Conservation (phyloP, 331 rosid species). For the Quercus tomentella region DNA sequence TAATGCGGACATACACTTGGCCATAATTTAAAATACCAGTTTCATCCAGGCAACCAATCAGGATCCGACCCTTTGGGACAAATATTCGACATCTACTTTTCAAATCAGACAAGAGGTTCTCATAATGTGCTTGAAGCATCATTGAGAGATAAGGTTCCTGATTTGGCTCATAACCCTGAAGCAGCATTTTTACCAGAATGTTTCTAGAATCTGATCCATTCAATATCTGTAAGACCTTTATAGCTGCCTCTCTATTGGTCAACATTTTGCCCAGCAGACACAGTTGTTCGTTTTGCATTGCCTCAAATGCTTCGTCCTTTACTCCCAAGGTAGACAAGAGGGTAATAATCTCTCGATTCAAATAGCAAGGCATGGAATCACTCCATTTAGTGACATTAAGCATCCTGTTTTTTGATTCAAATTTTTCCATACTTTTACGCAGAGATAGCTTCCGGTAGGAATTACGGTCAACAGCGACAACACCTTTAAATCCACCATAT, state of each 20-base stretch:
- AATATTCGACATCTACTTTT: slow-evolving; percentile 74
- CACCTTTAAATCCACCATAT: slow-evolving; percentile 95
- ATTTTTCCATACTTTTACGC: slow-evolving; percentile 85
- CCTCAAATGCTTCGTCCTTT: slow-evolving; percentile 68
- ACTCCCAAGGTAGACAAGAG: slow-evolving; percentile 80
- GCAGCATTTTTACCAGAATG: slow-evolving; percentile 77
- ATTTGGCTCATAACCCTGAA: slow-evolving; percentile 71
- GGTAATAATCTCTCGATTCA: slow-evolving; percentile 81
- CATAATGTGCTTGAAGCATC: slow-evolving; percentile 82
- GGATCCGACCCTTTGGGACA: slow-evolving; percentile 75
- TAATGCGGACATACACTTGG: slow-evolving; percentile 66
- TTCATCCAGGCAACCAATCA: slow-evolving; percentile 93
- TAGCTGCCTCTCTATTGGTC: slow-evolving; percentile 53
- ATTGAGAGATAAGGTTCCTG: slow-evolving; percentile 79
- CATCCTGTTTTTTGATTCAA: slow-evolving; percentile 78
- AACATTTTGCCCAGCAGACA: slow-evolving; percentile 60
- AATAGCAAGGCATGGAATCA: slow-evolving; percentile 85
- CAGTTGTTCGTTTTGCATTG: slow-evolving; percentile 73
- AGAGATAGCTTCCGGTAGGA: slow-evolving; percentile 77
- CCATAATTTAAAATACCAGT: slow-evolving; percentile 78
- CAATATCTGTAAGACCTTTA: slow-evolving; percentile 59
- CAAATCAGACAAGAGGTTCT: slow-evolving; percentile 68
- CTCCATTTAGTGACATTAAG: slow-evolving; percentile 84
- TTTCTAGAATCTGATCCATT: slow-evolving; percentile 56
- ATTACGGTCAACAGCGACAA: slow-evolving; percentile 71